Base-by-base conservation (phyloP, 345 rosid species). In the Clarkia xantiana region DNA sequence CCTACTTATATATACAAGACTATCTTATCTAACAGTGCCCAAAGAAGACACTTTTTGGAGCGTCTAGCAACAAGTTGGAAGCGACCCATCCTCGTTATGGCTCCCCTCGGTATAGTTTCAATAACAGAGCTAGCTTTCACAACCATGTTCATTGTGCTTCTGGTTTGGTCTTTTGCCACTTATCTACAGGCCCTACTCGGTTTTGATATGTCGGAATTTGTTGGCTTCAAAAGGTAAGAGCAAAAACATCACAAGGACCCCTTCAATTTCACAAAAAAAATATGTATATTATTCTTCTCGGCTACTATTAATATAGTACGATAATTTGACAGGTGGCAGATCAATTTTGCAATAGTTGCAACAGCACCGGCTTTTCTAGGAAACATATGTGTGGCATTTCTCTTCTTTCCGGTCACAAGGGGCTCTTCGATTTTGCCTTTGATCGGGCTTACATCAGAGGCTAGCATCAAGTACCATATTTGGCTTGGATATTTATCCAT, bases 401-500 rank as follows among this genome's bases (percentile, higher is more conserved):
- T 89, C 20, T 86, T 89, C 60, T 77, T 76, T 43, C 95, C 95
- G 12, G 94, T 89, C 70, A 66, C 88, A 2, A 79, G 97, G 11
- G 86, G 84, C 0, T 86, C 95, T 0, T 89, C 94, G 42, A 54
- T 89, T 63, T 64, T 89, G 46, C 73, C 71, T 4, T 42, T 75
- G 9, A 50, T 89, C 8, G 95, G 94, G 11, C 56, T 89, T 18
- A 80, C 90, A 15, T 85, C 94, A 10, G 97, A 89, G 56, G 64
- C 73, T 1, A 74, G 94, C 82, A 86, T 89, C 56, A 89, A 86
- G 71, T 89, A 89, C 25, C 97, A 89, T 45, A 80, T 82, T 25
- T 89, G 97, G 97, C 59, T 89, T 0, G 95, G 97, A 0, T 87
- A 89, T 49, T 47, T 76, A 51, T 74, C 75, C 53, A 67, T 85